Base-by-base conservation (phyloP, 2,329 filamentous ascomycete species). In the Fusarium solani-melongenae region DNA sequence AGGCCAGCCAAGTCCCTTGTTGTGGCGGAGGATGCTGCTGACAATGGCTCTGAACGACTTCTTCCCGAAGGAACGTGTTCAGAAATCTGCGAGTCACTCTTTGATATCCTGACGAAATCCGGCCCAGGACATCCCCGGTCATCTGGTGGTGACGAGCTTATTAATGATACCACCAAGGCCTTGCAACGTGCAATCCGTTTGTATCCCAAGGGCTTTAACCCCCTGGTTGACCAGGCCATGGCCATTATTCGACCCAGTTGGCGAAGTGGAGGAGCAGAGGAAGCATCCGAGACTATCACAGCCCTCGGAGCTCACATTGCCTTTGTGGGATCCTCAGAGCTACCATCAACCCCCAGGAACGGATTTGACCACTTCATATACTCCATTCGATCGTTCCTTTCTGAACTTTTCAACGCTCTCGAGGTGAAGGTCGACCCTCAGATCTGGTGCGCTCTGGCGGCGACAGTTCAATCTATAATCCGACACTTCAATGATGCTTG, bases 291-390 rank as follows among this genome's bases (percentile, higher is more conserved):
- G 46, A 75, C 71, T 10, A 79, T 85, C 6, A 79, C 81, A 33
- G 77, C 77, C 31, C 79, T 88, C 3, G 81, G 86, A 5, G 81
- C 83, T 11, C 82, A 86, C 2, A 72, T 90, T 4, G 85, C 86
- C 4, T 87, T 84, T 62, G 81, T 90, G 56, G 86, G 86, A 31
- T 88, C 86, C 75, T 88, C 86, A 2, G 80, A 83, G 44, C 67
- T 84, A 0, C 81, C 83, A 1, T 72, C 66, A 3, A 67, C 53
- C 10, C 66, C 75, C 5, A 72, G 73, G 2, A 72, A 76, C 7
- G 78, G 79, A 2, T 77, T 86, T n/a, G 66, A 77, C 15, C 83
- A 87, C 67, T 86, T 86, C 62, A 65, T 86, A 12, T 82, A 80
- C 7, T 80, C 86, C 20, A 74, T 82, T 29, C 78, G 81, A 41